Percentiles rank a stretch among this genome's conserved stretches.
Conservation (phyloP, 1,284 basidiomycete species). For the Microbotryum lychnidis-dioicae region DNA sequence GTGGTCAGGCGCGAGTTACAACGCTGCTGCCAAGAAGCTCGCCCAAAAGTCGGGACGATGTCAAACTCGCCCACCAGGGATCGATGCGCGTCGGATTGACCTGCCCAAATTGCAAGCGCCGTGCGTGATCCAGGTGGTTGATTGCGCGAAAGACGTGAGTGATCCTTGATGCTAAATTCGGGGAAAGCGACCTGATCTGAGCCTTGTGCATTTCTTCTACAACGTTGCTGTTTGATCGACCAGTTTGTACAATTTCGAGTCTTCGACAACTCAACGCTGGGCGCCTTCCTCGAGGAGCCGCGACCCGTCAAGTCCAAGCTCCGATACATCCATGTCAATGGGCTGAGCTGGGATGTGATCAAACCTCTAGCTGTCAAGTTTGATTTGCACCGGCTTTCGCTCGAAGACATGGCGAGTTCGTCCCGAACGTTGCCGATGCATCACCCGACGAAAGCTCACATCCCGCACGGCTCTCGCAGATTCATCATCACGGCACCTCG, state of each 20-base stretch:
- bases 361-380: slow-evolving; percentile 57
- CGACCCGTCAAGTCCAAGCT: slow-evolving; percentile 52
- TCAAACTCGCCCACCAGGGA: slow-evolving; percentile 12
- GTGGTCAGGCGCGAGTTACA: not conserved
- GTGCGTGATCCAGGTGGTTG: slow-evolving; percentile 18
- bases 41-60: too few species aligned
- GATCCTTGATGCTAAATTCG: too few species aligned
- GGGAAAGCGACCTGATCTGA: not conserved
- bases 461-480: too few species aligned
- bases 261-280: slow-evolving; percentile 53
- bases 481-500: slow-evolving; percentile 38
- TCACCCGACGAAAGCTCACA: slow-evolving; percentile 14
- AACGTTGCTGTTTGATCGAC: not conserved
- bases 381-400: slow-evolving; percentile 58
- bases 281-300: slow-evolving; percentile 47
- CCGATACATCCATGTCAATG: slow-evolving; percentile 62
- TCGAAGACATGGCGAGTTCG: slow-evolving; percentile 53
- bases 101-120: slow-evolving; percentile 12
- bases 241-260: slow-evolving; percentile 44
- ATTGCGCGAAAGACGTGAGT: slow-evolving; percentile 5
- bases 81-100: slow-evolving; percentile 18
- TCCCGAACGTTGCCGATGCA: slow-evolving; percentile 36
- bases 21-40: not conserved
- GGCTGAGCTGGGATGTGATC: slow-evolving; percentile 62
- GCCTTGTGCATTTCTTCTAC: not conserved